Evolutionary conservation across 805 yeast species (phyloP), one percentile per base, ranked within the genome.

Genomic region (Wickerhamomyces chambardii): DNA sequence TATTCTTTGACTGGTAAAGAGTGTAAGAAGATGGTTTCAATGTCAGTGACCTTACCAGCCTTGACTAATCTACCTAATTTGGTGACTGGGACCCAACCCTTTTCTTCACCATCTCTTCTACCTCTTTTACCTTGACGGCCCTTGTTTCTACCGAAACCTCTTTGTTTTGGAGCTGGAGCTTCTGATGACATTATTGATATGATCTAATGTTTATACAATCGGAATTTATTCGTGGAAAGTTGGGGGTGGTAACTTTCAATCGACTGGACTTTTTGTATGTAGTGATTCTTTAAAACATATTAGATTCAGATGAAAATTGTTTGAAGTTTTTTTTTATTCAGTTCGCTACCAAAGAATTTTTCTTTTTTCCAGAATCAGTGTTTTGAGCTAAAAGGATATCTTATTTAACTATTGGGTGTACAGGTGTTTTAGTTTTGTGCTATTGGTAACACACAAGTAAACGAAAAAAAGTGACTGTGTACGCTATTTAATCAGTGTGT

Each of bases 71-170:
- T 90, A 74, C 98, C 98, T 67, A 92, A 84, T 82, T 92, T 92
- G 92, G 98, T 92, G 67, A 92, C 97, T 75, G 98, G 98, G 61
- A 79, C 80, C 98, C 98, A 92, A 61, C 94, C 95, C 78, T 90
- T 89, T 79, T 92, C 97, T 74, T 90, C 97, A 53, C 74, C 77
- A 60, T 74, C 73, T 68, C 89, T 77, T 64, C 83, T 73, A 57
- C 89, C 81, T 58, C 83, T 77, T 68, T 85, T 78, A 47, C 66
- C 68, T 45, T 57, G 58, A 57, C 73, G 68, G 44, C 83, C 78
- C 61, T 76, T 75, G 66, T 69, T 68, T 58, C 73, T 64, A 51
- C 63, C 70, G 66, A 64, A 64, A 51, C 75, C 73, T 53, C 75
- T 73, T 64, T 73, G 66, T 52, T 60, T 66, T 54, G 51, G 59